Evolutionary conservation across 179 eudicot species (phyloP), one percentile per base, ranked within the genome.

Genomic region (Nepenthes alata): DNA sequence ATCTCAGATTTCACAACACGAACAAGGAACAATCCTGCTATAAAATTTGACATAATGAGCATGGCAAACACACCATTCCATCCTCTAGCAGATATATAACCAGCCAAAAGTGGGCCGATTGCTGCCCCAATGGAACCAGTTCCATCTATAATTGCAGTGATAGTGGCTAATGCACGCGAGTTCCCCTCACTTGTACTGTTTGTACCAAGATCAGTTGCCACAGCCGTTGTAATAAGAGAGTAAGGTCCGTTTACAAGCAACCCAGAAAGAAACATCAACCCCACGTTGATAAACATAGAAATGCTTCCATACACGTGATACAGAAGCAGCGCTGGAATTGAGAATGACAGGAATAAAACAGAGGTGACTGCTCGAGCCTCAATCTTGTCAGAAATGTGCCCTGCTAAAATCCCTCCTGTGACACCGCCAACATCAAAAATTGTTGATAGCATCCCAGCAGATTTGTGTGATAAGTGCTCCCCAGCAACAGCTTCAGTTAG

Each of bases 71-170:
- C 96, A 47, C 77, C 76, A 66, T 89, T 89, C 96, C 98, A 91
- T 59, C 95, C 96, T 61, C 80, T 81, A 0, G 88, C 81, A 0
- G 95, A 91, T 47, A 90, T 81, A 75, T 90, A 90, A 49, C 98
- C 98, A 3, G 89, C 89, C 61, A 91, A 63, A 63, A 91, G 74
- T n/a, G 98, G 98, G 11, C 98, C 96, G 11, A 91, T 71, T 55
- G 98, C 98, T 4, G 93, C 98, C 60, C 98, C 98, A 60, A 89
- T 80, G 50, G 96, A 89, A 49, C 98, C 93, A 11, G 98, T 91
- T 0, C 93, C 96, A 70, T 91, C 98, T 70, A 91, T 89, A 57
- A 89, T 91, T 13, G 98, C 98, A 15, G 88, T 82, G 37, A 91
- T 96, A 16, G 95, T 91, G 65, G 98, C 95, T 62, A 89, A 77